Evolutionary conservation across 768 basidiomycete genomes (phyloP), one percentile per base, ranked within the genome.

Genomic region (Hypsizygus marmoreus): DNA sequence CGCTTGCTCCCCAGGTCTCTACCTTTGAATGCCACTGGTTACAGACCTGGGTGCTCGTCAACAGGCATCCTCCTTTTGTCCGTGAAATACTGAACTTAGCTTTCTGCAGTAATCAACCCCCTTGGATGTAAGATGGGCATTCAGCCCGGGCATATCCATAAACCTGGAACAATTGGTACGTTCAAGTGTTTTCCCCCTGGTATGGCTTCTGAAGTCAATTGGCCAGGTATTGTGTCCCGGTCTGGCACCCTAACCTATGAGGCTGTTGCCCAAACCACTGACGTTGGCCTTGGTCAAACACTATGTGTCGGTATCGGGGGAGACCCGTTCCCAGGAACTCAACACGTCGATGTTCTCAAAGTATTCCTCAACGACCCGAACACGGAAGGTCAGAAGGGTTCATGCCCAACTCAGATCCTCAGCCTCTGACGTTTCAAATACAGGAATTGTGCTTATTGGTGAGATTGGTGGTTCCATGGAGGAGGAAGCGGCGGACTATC

Each of bases 381-480:
- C 47, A 98, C 97, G 1, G 84, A 97, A 71, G 97, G 92, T 90
- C 48, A 26, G 72, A 19, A n/a, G n/a, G n/a, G n/a, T n/a, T n/a
- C n/a, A n/a, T n/a, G n/a, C n/a, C n/a, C n/a, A n/a, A n/a, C n/a
- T n/a, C n/a, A n/a, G n/a, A n/a, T n/a, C n/a, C n/a, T n/a, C n/a
- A n/a, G n/a, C n/a, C n/a, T n/a, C n/a, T n/a, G n/a, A n/a, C n/a
- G n/a, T n/a, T n/a, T n/a, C n/a, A n/a, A n/a, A n/a, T n/a, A n/a
- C 31, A 92, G 91, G 95, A 57, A 95, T 99, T 54, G 95, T 99
- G 52, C 75, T 98, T 51, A 99, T 99, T 58, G 97, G 97, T 50
- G 97, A 99, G 73, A 99, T 99, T 57, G 97, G 97, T 53, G 97
- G 97, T 16, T 88, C 91, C 6, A 97, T 97, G 95, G 97, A 99